Base-by-base conservation (phyloP, 108 stramenopile species). In the Schizochytrium sp. region DNA sequence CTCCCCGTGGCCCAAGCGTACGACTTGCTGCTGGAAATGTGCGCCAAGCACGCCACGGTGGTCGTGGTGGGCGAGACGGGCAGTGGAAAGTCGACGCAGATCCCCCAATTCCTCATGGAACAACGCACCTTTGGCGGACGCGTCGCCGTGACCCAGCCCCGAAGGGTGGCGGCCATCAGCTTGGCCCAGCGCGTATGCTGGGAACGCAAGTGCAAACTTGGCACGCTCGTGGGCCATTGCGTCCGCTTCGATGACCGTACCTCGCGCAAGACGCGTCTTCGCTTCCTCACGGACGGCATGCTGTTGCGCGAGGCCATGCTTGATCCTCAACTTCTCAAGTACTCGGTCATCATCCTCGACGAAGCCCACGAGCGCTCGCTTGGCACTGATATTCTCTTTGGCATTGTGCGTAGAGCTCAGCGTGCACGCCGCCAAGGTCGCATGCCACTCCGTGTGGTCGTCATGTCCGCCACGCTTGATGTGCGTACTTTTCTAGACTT, bases 401-500 rank as follows among this genome's bases (percentile, higher is more conserved):
- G 96, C 44, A 95, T 99, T 16, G 94, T 98, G 10, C 92, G 94
- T 29, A 89, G 96, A 43, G 96, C 96, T 87, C 92, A 57, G 95
- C 95, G 45, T 91, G 96, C 72, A 76, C 72, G 44, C 59, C 10
- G 45, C 6, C 16, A 53, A 5, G 72, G 87, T 57, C 44, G 60
- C 45, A 88, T 45, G 55, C 95, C 94, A 23, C 92, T 99, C n/a
- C 93, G 93, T 58, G 95, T 98, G 4, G 94, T 98, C 25, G 96
- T 99, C 72, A 99, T 98, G 98, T 97, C 97, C 55, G 99, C 99
- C 21, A 99, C 98, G 3, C 90, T 99, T 87, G 96, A 98, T 51
- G 98, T 97, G 44, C 91, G 93, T 28, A 93, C 96, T 2, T 99
- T 98, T 91, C 88, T 89, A 43, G 58, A 60, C 14, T 99, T 96